Percentiles rank a stretch among this genome's conserved stretches.
phyloP scores from a whole-genome alignment of 352 stramenopile species.

The Plasmopara halstedii region DNA sequence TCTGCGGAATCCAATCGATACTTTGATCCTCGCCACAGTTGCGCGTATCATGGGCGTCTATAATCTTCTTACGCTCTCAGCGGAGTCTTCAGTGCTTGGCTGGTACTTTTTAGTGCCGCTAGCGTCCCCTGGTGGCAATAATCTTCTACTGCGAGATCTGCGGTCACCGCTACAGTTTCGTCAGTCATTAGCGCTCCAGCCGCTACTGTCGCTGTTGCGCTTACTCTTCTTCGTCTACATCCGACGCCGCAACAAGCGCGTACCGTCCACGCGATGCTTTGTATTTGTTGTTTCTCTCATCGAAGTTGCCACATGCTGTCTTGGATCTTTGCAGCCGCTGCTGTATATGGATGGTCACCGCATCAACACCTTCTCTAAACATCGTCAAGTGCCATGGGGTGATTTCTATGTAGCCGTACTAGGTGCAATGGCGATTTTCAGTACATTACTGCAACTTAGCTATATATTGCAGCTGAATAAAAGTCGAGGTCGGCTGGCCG shows the following conservation, averaged over 20 bases:
- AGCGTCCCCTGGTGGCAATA: slow-evolving; percentile 13
- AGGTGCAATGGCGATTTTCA: slow-evolving; percentile 35
- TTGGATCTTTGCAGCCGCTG: slow-evolving; percentile 55
- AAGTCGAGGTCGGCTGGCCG: slow-evolving; percentile 47
- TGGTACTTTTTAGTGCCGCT: slow-evolving; percentile 51
- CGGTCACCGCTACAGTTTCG: slow-evolving; percentile 32
- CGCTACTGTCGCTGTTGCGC: slow-evolving; percentile 41
- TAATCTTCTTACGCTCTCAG: slow-evolving; percentile 48
- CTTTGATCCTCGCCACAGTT: slow-evolving; percentile 3
- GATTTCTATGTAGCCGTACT: slow-evolving; percentile 50
- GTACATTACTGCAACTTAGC: slow-evolving; percentile 48
- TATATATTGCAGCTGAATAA: slow-evolving; percentile 80
- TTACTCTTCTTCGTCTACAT: slow-evolving; percentile 63
- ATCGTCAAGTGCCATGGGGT: slow-evolving; percentile 39
- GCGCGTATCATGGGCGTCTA: slow-evolving; percentile 48
- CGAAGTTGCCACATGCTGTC: slow-evolving; percentile 31
- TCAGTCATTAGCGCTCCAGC: slow-evolving; percentile 60
- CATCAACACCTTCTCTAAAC: slow-evolving; percentile 36
- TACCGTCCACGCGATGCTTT: slow-evolving; percentile 65
- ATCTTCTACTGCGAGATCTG: slow-evolving; percentile 35
- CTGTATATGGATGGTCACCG: slow-evolving; percentile 46
- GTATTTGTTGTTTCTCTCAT: slow-evolving; percentile 71
- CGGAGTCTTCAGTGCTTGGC: slow-evolving; percentile 44
- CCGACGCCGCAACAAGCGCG: slow-evolving; percentile 55
- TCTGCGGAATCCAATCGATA: slow-evolving; percentile 4